Conservation (phyloP, 495 filamentous ascomycete species). For the Lophiotrema nucula region DNA sequence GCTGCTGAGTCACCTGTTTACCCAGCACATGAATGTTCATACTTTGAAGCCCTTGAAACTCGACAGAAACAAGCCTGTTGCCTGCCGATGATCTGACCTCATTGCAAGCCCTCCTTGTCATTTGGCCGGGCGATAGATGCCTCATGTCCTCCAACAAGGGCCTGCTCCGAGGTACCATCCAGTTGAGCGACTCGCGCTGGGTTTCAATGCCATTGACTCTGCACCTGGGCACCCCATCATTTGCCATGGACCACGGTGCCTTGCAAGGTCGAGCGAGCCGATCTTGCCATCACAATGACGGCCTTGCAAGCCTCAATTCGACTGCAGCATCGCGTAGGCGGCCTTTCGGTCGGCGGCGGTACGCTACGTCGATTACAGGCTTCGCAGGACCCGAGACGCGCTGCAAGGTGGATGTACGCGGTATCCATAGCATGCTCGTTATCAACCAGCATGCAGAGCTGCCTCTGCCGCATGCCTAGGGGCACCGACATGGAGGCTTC, state of each 20-base stretch:
- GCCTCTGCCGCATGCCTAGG: constrained; percentile 27
- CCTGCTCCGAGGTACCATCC: too few species aligned
- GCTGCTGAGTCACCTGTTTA: too few species aligned
- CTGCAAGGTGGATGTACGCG: constrained; percentile 1
- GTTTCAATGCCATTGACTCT: too few species aligned
- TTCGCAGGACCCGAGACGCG: constrained; percentile 21
- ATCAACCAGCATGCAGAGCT: constrained; percentile 28
- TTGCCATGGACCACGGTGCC: not conserved
- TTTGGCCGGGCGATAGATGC: too few species aligned
- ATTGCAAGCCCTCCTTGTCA: too few species aligned
- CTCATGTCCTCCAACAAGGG: too few species aligned
- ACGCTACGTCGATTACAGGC: constrained; percentile 9
- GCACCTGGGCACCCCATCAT: too few species aligned
- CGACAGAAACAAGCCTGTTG: too few species aligned
- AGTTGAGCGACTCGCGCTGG: too few species aligned
- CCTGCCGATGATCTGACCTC: too few species aligned
- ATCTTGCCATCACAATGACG: not conserved
- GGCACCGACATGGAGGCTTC: constrained; percentile 22
- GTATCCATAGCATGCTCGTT: constrained; percentile 14
- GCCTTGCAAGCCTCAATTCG: not conserved
- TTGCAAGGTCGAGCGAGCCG: constrained; percentile 2
- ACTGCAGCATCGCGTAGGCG: constrained; percentile 14
- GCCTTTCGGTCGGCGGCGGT: constrained; percentile 7
- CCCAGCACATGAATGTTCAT: too few species aligned
- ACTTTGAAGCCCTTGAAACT: too few species aligned